Base-by-base conservation (phyloP, 208 protist species). In the Endotrypanum monterogeii region DNA sequence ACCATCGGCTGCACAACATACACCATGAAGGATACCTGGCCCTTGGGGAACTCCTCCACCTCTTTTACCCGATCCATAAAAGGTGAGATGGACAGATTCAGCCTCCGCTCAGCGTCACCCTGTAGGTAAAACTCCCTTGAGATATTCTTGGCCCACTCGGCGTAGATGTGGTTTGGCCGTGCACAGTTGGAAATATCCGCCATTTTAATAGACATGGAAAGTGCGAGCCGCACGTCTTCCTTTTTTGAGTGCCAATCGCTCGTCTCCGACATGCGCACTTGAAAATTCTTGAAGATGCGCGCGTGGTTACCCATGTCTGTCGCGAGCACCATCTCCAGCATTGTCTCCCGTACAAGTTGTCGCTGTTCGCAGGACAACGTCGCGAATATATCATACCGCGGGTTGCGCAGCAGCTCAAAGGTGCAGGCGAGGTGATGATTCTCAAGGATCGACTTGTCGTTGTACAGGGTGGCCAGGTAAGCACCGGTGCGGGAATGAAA, bases 281-380 rank as follows among this genome's bases (percentile, higher is more conserved):
- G 85, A 71, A 98, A 96, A 52, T 79, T 86, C 63, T 89, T 91
- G 76, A 98, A 90, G 52, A 98, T 96, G 62, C 87, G 86, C 25
- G 85, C 93, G 78, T 99, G 98, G 73, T 94, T 88, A 32, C 82
- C 87, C 95, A 99, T 96, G 79, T 99, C 98, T 3, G 97, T 99
- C 2, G 96, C 91, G 23, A 99, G 78, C 62, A 99, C 91, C 86
- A 97, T 93, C 70, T 92, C 86, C n/a, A 98, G 83, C 57, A 98
- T 94, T 35, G 88, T 96, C 44, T 96, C 89, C 20, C 96, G 91
- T 57, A 98, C 86, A 28, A 89, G 74, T 66, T 79, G 76, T 9
- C 89, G 83, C 80, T 98, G 89, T 61, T 97, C 92, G 3, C 76
- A 70, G 44, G 79, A 78, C 35, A 98, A 86, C 20, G 81, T 82